Evolutionary conservation across 2,329 filamentous ascomycete genomes (phyloP), one percentile per base, ranked within the genome.

Genomic region (Paraphoma sp.): DNA sequence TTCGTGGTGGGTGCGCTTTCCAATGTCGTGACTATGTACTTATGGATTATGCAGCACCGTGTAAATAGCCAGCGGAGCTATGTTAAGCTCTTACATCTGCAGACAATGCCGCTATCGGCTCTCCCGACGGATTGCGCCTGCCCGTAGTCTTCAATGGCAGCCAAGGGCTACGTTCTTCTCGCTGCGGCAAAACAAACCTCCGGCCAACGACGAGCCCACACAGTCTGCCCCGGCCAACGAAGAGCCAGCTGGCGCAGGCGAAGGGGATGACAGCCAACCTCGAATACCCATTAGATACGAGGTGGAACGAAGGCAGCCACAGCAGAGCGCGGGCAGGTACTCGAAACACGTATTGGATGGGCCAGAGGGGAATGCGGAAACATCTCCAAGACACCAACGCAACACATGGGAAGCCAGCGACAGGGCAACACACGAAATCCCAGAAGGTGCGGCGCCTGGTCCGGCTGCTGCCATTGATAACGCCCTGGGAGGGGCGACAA

Each of bases 71-170:
- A 14, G 14, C 7, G n/a, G 3, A n/a, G 40, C 40, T 18, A 77
- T 76, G 74, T 51, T 74, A 45, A 60, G 65, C 63, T 66, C 71
- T 5, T 72, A 76, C 56, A 57, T 76, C 23, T 76, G 74, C 53
- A 67, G 65, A 9, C 70, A 71, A 56, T 77, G 74, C 54, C 69
- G 71, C 46, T 48, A 53, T 30, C 67, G 64, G 9, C 60, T 75
- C 10, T 40, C 48, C 4, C 62, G 58, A 49, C 68, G 59, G 56
- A 45, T 50, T 40, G 38, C 44, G 6, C 45, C 45, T 28, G 40
- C 51, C 5, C 62, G 51, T 38, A 55, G 46, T 28, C 59, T 58
- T 17, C 73, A 71, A 70, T 73, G 70, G 69, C 72, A 72, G 45
- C 53, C 68, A 31, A 60, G 63, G 58, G 70, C 72, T 51, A 70